Evolutionary conservation across 139 green algal species (phyloP).

Genomic region (Eudorina sp.): DNA sequence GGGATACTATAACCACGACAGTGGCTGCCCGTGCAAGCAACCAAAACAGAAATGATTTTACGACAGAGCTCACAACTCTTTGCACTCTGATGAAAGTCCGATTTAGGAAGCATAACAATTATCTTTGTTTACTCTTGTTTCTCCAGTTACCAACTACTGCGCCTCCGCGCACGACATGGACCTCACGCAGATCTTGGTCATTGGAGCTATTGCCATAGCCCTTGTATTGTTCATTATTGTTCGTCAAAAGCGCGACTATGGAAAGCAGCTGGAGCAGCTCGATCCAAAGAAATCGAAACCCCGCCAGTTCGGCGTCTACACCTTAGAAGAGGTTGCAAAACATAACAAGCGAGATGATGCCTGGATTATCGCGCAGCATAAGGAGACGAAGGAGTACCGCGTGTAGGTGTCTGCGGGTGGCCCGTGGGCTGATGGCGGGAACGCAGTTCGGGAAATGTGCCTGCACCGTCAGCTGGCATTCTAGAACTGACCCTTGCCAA

Average conservation of each 20-base stretch:
- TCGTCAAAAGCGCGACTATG: background rate
- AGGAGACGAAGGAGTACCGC: conserved; percentile 49
- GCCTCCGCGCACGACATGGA: no score
- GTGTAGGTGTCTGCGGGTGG: conserved; percentile 24
- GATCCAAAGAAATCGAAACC: conserved; percentile 19
- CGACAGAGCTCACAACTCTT: no score
- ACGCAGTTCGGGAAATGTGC: no score
- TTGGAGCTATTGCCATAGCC: background rate
- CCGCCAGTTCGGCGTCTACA: conserved; percentile 62
- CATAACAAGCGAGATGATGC: conserved; percentile 79
- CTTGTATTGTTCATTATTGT: conserved; percentile 11
- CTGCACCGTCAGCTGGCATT: no score
- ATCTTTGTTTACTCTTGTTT: no score
- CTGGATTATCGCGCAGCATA: conserved; percentile 82
- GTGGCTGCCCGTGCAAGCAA: no score
- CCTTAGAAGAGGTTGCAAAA: conserved; percentile 78
- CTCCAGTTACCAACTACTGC: no score
- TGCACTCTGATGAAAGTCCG: no score
- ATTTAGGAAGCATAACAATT: no score
- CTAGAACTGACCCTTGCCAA: no score
- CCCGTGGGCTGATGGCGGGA: conserved; percentile 56
- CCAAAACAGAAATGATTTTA: no score
- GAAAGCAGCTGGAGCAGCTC: conserved; percentile 36
- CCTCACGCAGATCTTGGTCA: background rate
- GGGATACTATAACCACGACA: background rate